Evolutionary conservation across 2,329 filamentous ascomycete genomes (phyloP), one percentile per base, ranked within the genome.

Genomic region (Colletotrichum sp.): DNA sequence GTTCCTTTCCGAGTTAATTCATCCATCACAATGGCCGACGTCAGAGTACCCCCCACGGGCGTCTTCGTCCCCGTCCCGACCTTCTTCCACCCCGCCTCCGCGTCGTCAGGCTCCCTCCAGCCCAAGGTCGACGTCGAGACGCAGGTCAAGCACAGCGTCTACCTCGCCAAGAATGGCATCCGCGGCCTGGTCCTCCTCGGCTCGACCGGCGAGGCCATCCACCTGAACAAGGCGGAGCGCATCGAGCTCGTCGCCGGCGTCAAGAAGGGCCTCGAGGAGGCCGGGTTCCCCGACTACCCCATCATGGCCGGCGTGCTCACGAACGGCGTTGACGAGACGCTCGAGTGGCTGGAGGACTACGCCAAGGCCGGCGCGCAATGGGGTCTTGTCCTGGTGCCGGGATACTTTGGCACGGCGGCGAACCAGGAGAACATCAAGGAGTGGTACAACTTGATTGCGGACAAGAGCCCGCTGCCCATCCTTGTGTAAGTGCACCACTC

Each of bases 131-230:
- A 93, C 79, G 85, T 91, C 72, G 85, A 88, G 52, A 89, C 91
- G 1, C 92, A 93, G 82, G 84, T 88, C 25, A 85, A 86, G 55
- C 91, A 93, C 85, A 89, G 89, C 16, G 81, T 93, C 3, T 90
- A 92, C 78, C 90, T 93, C 27, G 91, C 91, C 19, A 86, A 87
- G 66, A 88, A 88, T 63, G 92, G 92, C 49, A 89, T 93, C 78
- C 88, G 86, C 70, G 92, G 92, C 15, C 86, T 93, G 5, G 91
- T 93, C 4, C 86, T 93, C 39, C 87, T 93, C 44, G 92, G 92
- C 30, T 91, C 89, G 52, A 93, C 91, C 1, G 92, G 92, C 75
- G 92, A 93, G 82, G 91, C 91, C 4, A 89, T 93, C 29, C 91
- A 92, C 82, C 85, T 93, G 71, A 88, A 90, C 9, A 87, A 87